These are phyloP conservation scores for Prunus davidiana DNA, from an alignment of 306 rosid species.

Conservation along the genomic window DNA sequence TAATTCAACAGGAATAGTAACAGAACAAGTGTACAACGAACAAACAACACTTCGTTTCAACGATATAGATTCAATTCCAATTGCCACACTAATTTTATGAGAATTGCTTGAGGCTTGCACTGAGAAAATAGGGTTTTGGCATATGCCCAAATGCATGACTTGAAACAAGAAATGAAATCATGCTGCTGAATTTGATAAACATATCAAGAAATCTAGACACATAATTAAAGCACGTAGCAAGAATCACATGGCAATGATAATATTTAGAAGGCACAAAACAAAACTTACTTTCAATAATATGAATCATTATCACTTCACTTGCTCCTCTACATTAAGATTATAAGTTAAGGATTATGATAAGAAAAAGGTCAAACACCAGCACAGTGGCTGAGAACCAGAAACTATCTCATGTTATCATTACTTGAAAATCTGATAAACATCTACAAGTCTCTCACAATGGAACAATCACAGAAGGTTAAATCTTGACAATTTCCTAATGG, in stretches of 20 bases:
- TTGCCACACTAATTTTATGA: neutral
- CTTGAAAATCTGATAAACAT: neutral
- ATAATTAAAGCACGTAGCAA: neutral
- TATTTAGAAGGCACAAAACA: neutral
- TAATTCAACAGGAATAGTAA: neutral
- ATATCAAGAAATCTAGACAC: too few relatives aligned
- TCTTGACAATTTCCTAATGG: neutral
- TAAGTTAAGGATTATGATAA: neutral
- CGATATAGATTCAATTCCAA: neutral
- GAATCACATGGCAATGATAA: neutral
- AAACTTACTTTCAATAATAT: neutral
- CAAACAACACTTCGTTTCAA: neutral
- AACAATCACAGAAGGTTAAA: neutral
- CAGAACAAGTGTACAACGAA: neutral
- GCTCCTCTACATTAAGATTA: neutral
- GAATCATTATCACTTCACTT: neutral
- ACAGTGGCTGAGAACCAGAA: neutral
- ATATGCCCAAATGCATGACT: neutral
- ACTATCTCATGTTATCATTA: neutral
- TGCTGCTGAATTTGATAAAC: neutral
- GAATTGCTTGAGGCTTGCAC: neutral
- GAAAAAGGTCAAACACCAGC: neutral
- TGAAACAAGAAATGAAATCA: neutral
- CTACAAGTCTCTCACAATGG: neutral
- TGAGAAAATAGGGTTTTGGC: neutral